These are phyloP conservation scores for Suhomyces emberorum DNA, from an alignment of 805 yeast genomes.

Conservation along the genomic window DNA sequence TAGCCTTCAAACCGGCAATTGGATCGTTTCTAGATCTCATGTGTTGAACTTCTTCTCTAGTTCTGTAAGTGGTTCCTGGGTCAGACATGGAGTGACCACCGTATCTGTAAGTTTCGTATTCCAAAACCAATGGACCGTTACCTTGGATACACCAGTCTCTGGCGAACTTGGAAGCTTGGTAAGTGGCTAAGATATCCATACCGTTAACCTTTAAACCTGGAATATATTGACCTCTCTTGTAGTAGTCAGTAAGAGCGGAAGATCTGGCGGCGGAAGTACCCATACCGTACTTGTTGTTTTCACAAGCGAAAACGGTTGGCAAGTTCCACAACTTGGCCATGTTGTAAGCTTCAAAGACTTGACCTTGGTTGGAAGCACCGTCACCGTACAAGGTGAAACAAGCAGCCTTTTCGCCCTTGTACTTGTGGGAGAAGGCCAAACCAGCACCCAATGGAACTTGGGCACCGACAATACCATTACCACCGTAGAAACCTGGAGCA, in stretches of 20 bases:
- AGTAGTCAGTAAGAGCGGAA: constrained; percentile 93
- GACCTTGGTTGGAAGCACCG: constrained; percentile 99
- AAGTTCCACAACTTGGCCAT: constrained; percentile 99
- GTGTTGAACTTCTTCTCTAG: constrained; percentile 99
- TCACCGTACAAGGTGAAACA: constrained; percentile 94
- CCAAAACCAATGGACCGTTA: constrained; percentile 93
- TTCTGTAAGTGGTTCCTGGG: constrained; percentile 99
- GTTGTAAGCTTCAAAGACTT: constrained; percentile 95
- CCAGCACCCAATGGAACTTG: constrained; percentile 99
- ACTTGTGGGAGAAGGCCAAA: constrained; percentile 96
- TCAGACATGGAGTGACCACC: constrained; percentile 99
- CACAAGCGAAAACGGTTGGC: constrained; percentile 94
- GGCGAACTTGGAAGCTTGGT: constrained; percentile 95
- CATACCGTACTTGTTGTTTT: constrained; percentile 99
- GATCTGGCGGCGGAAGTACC: constrained; percentile 98
- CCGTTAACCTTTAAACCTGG: constrained; percentile 99
- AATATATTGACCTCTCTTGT: constrained; percentile 98
- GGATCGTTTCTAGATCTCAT: constrained; percentile 99
- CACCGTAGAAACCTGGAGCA: constrained; percentile 94
- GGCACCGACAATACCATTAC: constrained; percentile 99
- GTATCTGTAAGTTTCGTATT: constrained; percentile 97
- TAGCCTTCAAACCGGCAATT: constrained; percentile 91
- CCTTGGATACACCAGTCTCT: constrained; percentile 93
- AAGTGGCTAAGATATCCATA: constrained; percentile 94
- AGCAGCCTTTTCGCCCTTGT: constrained; percentile 73